A percentile compares a stretch with the other conserved stretches of the same genome.
These are phyloP conservation scores for Lachancea cidri DNA, from an alignment of 805 yeast genomes.

Conservation along the genomic window DNA sequence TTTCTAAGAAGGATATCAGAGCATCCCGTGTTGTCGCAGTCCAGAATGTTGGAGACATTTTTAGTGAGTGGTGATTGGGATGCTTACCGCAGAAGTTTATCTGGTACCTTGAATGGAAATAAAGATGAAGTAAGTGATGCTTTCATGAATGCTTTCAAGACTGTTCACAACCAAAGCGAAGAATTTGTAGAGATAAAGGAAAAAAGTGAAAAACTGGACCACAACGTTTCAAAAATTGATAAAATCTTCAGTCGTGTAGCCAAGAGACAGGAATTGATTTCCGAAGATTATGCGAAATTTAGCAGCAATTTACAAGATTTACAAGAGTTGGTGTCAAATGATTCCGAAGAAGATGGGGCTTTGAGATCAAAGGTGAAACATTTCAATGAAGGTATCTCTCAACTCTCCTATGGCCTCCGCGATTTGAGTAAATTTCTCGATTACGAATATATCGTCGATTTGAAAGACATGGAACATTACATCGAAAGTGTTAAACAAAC, in stretches of 20 bases:
- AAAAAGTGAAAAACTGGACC: conserved; percentile 77
- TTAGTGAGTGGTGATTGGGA: conserved; percentile 32
- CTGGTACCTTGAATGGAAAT: conserved; percentile 21
- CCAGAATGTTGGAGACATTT: conserved; percentile 47
- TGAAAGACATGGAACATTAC: conserved; percentile 85
- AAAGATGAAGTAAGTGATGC: conserved; percentile 82
- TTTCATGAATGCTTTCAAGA: conserved; percentile 89
- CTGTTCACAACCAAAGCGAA: conserved; percentile 58
- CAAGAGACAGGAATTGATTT: conserved; percentile 65
- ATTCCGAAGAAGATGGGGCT: conserved; percentile 18
- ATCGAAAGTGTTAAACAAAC: conserved; percentile 58
- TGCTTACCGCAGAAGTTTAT: conserved; percentile 25
- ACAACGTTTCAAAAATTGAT: conserved; percentile 74
- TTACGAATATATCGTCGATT: conserved; percentile 71
- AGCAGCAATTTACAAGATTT: conserved; percentile 64
- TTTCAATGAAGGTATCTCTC: conserved; percentile 45
- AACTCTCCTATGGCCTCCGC: conserved; percentile 38
- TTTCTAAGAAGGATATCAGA: conserved; percentile 66
- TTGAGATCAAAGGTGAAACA: conserved; percentile 34
- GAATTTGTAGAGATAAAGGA: conserved; percentile 83
- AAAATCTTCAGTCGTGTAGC: conserved; percentile 68
- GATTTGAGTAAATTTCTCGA: conserved; percentile 54
- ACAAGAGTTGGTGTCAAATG: conserved; percentile 49
- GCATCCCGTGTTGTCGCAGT: conserved; percentile 67
- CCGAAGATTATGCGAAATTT: conserved; percentile 67